Evolutionary conservation across 345 rosid genomes (phyloP), one percentile per base, ranked within the genome.

Genomic region (Crucihimalaya himalaica): DNA sequence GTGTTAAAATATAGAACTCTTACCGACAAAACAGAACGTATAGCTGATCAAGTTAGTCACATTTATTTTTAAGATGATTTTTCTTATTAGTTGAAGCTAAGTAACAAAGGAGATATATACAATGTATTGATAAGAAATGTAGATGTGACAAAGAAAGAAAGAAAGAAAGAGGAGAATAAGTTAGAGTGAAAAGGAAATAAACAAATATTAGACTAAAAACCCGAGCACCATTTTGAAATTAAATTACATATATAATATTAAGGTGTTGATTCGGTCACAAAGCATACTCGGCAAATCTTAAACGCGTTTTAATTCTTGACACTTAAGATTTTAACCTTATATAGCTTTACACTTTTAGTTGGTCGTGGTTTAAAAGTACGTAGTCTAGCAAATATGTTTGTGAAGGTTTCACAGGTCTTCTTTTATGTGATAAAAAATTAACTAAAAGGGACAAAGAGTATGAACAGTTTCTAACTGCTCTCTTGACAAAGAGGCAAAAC

Each of bases 381-480:
- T 43, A 43, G 6, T 34, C 40, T 8, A 27, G 15, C 53, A 28
- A 16, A 43, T 8, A 51, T 66, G 47, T 5, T 34, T 21, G 34
- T 34, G 6, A 16, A 43, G 10, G 6, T 46, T 20, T 20, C 57
- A 8, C 29, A 65, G 46, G 64, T 65, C 66, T 45, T 65, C 58
- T 45, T 42, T 64, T 73, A 40, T 55, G 39, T 55, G 18, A 43
- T 23, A 54, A 21, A 61, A 25, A 37, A 15, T 23, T 28, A 25
- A 58, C 15, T 32, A 48, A 59, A 70, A 64, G 32, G 28, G 28
- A 48, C 9, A 70, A 48, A 59, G 42, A 66, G 40, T 57, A 57
- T 35, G 66, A 73, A 74, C 78, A 56, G 60, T 74, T 35, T 37
- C 66, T 66, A 74, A 66, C 78, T 66, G 31, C 72, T 74, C 72